Conservation (phyloP, 2,329 filamentous ascomycete genomes). For the Ceratocystis ficicola region DNA sequence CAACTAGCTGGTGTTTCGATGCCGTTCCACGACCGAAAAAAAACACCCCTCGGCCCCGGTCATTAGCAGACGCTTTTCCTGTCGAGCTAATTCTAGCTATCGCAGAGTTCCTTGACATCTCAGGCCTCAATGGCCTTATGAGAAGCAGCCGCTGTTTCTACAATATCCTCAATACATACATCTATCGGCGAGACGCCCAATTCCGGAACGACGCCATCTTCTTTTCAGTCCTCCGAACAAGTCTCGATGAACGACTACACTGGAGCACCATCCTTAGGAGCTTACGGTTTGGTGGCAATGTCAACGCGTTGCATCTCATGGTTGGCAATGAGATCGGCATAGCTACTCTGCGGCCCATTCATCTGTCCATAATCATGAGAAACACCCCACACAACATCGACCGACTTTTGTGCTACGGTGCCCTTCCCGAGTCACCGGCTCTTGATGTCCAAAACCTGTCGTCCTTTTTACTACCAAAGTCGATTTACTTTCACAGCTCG, state of each 20-base stretch:
- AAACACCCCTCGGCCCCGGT: background rate
- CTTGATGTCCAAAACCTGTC: background rate
- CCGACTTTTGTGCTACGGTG: constrained; percentile 13
- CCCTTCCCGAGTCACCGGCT: background rate
- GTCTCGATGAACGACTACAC: background rate
- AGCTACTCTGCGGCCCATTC: constrained; percentile 14
- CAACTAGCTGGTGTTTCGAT: background rate
- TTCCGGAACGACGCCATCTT: constrained; percentile 11
- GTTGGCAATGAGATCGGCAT: background rate
- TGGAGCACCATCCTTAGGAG: constrained; percentile 12
- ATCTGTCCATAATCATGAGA: constrained; percentile 14
- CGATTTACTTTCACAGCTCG: constrained; percentile 9
- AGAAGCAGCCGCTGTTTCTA: background rate
- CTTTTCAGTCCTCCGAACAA: constrained; percentile 9
- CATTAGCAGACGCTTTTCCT: constrained; percentile 6
- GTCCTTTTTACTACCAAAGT: constrained; percentile 6
- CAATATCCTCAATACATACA: constrained; percentile 10
- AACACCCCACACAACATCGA: constrained; percentile 5
- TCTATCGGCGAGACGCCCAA: constrained; percentile 10
- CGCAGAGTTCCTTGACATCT: constrained; percentile 12
- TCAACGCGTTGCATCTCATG: constrained; percentile 15
- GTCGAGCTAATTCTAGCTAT: constrained; percentile 13
- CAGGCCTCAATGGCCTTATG: constrained; percentile 7
- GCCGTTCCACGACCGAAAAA: background rate
- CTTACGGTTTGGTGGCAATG: constrained; percentile 3